Evolutionary conservation across 202 grass and related monocot species (phyloP).

Genomic region (Saccharum hybrid): DNA sequence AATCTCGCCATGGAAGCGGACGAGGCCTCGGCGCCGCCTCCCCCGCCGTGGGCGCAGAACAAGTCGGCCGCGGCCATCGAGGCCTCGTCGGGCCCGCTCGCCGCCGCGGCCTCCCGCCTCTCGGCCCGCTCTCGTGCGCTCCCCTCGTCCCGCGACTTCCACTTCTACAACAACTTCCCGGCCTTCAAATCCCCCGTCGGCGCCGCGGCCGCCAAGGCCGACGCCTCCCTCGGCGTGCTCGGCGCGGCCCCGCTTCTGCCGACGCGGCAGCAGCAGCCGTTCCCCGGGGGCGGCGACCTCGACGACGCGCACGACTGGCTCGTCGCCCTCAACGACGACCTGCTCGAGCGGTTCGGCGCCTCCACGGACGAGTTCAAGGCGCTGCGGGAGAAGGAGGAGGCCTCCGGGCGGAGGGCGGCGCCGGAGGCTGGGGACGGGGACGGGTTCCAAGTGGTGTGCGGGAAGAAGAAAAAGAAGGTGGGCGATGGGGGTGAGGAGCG

Average conservation of each 20-base stretch:
- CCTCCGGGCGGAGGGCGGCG: conserved; percentile 40
- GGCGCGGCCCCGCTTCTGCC: conserved; percentile 43
- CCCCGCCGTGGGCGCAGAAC: conserved; percentile 46
- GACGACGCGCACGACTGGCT: conserved; percentile 89
- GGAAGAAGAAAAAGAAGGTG: conserved; percentile 74
- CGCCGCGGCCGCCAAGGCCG: conserved; percentile 54
- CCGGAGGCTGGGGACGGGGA: conserved; percentile 45
- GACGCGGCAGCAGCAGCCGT: conserved; percentile 44
- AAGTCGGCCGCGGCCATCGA: conserved; percentile 51
- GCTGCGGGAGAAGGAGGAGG: conserved; percentile 68
- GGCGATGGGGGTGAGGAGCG: neutral
- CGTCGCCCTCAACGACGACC: conserved; percentile 79
- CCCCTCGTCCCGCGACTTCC: conserved; percentile 73
- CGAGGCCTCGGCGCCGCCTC: conserved; percentile 54
- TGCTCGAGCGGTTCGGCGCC: conserved; percentile 69
- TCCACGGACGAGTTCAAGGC: conserved; percentile 80
- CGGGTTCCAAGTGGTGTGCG: conserved; percentile 67
- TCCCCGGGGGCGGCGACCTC: conserved; percentile 58
- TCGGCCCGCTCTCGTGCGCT: conserved; percentile 57
- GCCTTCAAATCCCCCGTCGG: conserved; percentile 65
- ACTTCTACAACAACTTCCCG: conserved; percentile 95
- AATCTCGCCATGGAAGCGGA: conserved; percentile 49
- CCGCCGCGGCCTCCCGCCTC: conserved; percentile 58
- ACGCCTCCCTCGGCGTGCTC: conserved; percentile 56
- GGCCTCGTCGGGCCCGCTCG: conserved; percentile 49